phyloP scores from a whole-genome alignment of 306 rosid species.

The Glycine latifolia region DNA sequence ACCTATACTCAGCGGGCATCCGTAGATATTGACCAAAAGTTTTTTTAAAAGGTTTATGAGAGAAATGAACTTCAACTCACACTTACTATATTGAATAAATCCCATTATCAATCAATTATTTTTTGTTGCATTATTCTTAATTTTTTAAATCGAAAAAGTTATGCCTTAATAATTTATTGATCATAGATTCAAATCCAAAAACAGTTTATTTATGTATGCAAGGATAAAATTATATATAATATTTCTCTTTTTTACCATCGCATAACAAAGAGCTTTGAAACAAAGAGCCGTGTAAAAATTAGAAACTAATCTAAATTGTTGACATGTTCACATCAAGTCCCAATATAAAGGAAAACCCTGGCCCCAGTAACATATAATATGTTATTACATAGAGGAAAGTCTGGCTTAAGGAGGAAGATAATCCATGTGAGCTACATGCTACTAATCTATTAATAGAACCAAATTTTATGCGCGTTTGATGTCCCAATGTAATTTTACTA shows the following conservation, averaged over 20 bases:
- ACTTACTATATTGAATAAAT: not conserved
- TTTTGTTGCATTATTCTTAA: not conserved
- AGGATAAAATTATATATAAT: no score
- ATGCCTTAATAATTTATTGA: no score
- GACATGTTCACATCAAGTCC: slow-evolving; percentile 16
- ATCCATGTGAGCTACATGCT: slow-evolving; percentile 26
- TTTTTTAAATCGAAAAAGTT: no score
- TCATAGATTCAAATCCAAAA: no score
- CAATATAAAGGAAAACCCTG: slow-evolving; percentile 35
- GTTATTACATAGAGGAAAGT: slow-evolving; percentile 1
- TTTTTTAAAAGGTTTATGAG: not conserved
- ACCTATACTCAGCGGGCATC: not conserved
- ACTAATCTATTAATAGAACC: slow-evolving; percentile 21
- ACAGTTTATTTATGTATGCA: no score
- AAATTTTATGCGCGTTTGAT: slow-evolving; percentile 3
- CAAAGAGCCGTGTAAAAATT: not conserved
- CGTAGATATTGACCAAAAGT: not conserved
- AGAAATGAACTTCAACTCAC: not conserved
- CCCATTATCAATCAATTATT: not conserved
- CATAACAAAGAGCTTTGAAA: not conserved
- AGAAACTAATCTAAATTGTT: not conserved
- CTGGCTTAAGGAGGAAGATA: slow-evolving; percentile 33
- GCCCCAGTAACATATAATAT: slow-evolving; percentile 34
- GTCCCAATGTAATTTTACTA: slow-evolving; percentile 22
- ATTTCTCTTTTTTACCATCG: no score